These are phyloP conservation scores for Pichia sp. DNA, from an alignment of 1,139 yeast genomes.

Conservation along the genomic window DNA sequence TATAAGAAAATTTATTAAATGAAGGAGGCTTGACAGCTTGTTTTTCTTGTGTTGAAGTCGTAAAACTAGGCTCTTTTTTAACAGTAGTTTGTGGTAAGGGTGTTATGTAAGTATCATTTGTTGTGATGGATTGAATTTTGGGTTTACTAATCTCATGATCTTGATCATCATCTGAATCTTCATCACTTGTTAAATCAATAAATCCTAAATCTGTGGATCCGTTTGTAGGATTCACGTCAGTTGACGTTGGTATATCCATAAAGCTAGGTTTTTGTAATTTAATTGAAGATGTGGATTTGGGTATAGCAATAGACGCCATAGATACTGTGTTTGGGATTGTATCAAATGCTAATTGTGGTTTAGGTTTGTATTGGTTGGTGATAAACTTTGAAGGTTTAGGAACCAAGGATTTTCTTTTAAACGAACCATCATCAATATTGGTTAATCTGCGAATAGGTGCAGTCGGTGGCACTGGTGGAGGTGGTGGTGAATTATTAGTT, in stretches of 20 bases:
- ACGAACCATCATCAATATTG: not conserved
- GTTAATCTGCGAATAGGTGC: not conserved
- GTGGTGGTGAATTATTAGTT: not conserved
- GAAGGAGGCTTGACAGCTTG: not conserved
- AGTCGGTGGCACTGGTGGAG: not conserved
- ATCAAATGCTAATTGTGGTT: not conserved
- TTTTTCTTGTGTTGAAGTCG: not conserved
- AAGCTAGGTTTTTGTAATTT: no score
- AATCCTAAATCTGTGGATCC: not conserved
- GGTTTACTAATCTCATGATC: not conserved
- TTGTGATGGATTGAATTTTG: no score
- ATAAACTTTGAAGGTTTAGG: not conserved
- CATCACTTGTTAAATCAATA: slow-evolving; percentile 15
- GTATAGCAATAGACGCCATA: slow-evolving; percentile 1
- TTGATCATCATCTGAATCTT: slow-evolving; percentile 11
- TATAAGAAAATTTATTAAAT: slow-evolving; percentile 10
- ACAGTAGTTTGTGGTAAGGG: no score
- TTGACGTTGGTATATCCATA: no score
- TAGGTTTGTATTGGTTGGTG: not conserved
- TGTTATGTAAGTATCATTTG: no score
- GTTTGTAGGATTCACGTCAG: no score
- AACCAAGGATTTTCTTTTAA: not conserved
- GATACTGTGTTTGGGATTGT: not conserved
- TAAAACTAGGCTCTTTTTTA: not conserved
- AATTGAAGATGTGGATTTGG: not conserved